Conservation (phyloP, 2,329 filamentous ascomycete species). For the Atkinsonella hypoxylon region DNA sequence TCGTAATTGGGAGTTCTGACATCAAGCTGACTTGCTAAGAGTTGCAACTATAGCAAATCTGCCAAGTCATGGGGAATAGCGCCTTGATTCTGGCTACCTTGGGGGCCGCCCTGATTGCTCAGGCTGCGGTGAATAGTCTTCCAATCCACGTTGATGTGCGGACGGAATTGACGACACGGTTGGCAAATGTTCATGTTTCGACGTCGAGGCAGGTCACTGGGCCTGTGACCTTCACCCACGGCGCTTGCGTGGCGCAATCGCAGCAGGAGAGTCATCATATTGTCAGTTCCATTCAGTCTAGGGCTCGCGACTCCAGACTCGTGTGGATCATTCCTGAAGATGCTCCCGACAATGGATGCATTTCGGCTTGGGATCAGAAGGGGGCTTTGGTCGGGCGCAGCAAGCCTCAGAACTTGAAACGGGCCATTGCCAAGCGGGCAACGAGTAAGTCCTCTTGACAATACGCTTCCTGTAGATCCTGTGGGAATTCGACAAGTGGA, state of each 20-base stretch:
- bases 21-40: background rate
- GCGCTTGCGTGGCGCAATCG: slow-evolving; percentile 10
- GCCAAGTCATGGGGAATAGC: background rate
- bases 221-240: slow-evolving; percentile 11
- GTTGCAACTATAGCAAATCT: background rate
- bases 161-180: slow-evolving; percentile 18
- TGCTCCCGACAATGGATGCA: slow-evolving; percentile 23
- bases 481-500: background rate
- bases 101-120: background rate
- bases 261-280: slow-evolving; percentile 10
- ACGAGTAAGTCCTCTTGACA: background rate
- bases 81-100: background rate
- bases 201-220: slow-evolving; percentile 8
- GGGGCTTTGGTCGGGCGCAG: slow-evolving; percentile 24
- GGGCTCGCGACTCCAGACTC: slow-evolving; percentile 3
- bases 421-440: slow-evolving; percentile 8
- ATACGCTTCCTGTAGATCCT: background rate
- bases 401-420: slow-evolving; percentile 16
- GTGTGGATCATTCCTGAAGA: slow-evolving; percentile 8
- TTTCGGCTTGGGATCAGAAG: slow-evolving; percentile 25
- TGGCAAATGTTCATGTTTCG: slow-evolving; percentile 20
- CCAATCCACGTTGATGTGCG: slow-evolving; percentile 24
- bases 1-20: background rate
- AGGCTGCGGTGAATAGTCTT: slow-evolving; percentile 5
- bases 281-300: slow-evolving; percentile 6